Evolutionary conservation across 1,284 basidiomycete species (phyloP).

Genomic region (Fomitopsis betulina): DNA sequence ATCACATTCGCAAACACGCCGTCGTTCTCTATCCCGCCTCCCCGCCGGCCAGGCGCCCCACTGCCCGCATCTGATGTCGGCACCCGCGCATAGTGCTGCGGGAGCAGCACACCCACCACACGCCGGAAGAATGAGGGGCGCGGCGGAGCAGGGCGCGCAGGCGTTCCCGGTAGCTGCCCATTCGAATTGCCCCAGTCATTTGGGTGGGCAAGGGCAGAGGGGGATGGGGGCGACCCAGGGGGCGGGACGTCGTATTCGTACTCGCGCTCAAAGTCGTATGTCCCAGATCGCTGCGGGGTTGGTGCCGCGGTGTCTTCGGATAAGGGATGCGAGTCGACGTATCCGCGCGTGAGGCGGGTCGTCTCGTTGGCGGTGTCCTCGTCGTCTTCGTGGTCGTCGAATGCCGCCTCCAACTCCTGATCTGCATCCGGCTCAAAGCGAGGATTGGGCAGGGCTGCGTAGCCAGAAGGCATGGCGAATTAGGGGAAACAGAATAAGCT

Average conservation of each 20-base stretch:
- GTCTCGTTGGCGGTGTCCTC: constrained; percentile 29
- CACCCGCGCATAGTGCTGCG: constrained; percentile 66
- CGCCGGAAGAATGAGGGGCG: constrained; percentile 56
- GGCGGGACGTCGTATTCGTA: constrained; percentile 52
- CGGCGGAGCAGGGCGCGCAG: constrained; percentile 33
- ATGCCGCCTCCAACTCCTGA: constrained; percentile 63
- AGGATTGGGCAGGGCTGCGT: constrained; percentile 48
- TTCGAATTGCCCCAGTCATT: constrained; percentile 81
- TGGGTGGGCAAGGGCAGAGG: constrained; percentile 52
- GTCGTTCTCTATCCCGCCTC: constrained; percentile 84
- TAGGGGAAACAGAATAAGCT: background rate
- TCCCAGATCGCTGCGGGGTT: constrained; percentile 11
- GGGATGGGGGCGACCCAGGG: constrained; percentile 75
- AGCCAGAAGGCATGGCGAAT: constrained; percentile 32
- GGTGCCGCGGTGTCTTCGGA: constrained; percentile 6
- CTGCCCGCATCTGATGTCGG: constrained; percentile 32
- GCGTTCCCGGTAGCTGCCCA: constrained; percentile 60
- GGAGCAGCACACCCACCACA: constrained; percentile 65
- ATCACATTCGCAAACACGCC: constrained; percentile 96
- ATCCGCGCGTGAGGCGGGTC: constrained; percentile 31
- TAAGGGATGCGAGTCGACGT: constrained; percentile 8
- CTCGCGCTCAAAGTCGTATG: constrained; percentile 20
- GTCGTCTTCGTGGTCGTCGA: constrained; percentile 46
- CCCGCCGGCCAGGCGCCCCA: constrained; percentile 33
- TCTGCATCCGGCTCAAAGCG: constrained; percentile 43